phyloP scores from a whole-genome alignment of 768 basidiomycete species.

The Lactarius vividus region DNA sequence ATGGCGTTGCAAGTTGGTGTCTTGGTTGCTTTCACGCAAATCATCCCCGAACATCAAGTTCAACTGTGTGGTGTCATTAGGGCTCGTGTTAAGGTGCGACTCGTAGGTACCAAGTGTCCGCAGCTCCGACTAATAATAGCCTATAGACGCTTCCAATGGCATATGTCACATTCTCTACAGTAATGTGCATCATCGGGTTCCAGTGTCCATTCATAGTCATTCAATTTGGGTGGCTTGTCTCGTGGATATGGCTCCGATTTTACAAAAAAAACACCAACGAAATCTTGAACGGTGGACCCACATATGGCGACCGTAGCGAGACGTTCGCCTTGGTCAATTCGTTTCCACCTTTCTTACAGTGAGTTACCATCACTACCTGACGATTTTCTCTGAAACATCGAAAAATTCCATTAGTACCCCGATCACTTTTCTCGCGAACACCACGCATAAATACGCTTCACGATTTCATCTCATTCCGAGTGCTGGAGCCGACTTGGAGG shows the following conservation, averaged over 20 bases:
- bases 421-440: slow-evolving; percentile 62
- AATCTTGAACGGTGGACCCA: slow-evolving; percentile 55
- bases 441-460: slow-evolving; percentile 62
- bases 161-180: slow-evolving; percentile 85
- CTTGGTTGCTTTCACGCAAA: slow-evolving; percentile 94
- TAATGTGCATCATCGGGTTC: slow-evolving; percentile 78
- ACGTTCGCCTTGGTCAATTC: slow-evolving; percentile 93
- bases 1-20: slow-evolving; percentile 87
- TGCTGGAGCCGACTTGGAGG: slow-evolving; percentile 62
- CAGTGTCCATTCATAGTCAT: slow-evolving; percentile 91
- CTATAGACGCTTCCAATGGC: slow-evolving; percentile 89
- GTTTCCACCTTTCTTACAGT: slow-evolving; percentile 98
- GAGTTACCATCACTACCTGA: slow-evolving; percentile 3
- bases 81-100: slow-evolving; percentile 80
- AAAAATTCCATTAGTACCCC: slow-evolving; percentile 52
- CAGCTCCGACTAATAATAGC: slow-evolving; percentile 9
- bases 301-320: slow-evolving; percentile 92
- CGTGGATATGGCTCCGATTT: slow-evolving; percentile 95
- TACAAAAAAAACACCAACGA: slow-evolving; percentile 85
- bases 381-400: neutral
- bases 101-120: neutral
- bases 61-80: slow-evolving; percentile 84
- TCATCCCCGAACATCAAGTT: slow-evolving; percentile 97
- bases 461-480: slow-evolving; percentile 75
- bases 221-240: slow-evolving; percentile 98